A percentile compares a stretch with the other conserved stretches of the same genome.
These are phyloP conservation scores for Ceratobasidium sp. DNA, from an alignment of 1,284 basidiomycete species.

Conservation along the genomic window DNA sequence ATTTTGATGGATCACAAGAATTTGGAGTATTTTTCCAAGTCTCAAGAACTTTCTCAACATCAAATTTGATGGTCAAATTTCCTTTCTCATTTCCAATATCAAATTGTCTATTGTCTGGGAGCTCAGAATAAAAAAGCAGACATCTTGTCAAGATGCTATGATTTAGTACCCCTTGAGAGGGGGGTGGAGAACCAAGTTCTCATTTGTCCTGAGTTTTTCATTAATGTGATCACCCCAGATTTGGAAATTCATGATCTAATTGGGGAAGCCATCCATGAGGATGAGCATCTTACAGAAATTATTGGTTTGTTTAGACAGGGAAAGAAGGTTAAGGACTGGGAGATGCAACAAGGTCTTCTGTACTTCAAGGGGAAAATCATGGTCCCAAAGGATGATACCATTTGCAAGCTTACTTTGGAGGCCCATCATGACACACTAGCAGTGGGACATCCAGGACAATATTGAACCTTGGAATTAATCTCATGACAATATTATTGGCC, in stretches of 20 bases:
- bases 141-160: conserved; percentile 32
- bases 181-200: conserved; percentile 6
- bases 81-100: conserved; percentile 14
- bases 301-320: no score
- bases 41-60: conserved; percentile 13
- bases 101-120: conserved; percentile 28
- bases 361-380: no score
- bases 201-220: not conserved
- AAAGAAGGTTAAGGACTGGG: no score
- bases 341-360: no score
- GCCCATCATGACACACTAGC: no score
- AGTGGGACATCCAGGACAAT: no score
- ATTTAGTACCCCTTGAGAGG: conserved; percentile 27
- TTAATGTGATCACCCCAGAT: not conserved
- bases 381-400: no score
- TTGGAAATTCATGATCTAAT: not conserved
- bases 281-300: no score
- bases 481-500: no score
- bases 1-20: conserved; percentile 17
- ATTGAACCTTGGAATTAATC: no score
- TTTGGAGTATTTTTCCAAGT: conserved; percentile 10
- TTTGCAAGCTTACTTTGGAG: no score
- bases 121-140: conserved; percentile 10
- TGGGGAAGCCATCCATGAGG: not conserved
- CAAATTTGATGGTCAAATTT: conserved; percentile 32